Percentiles rank a stretch among this genome's conserved stretches.
phyloP scores from a whole-genome alignment of 2,329 filamentous ascomycete species.

The Ophiostoma sp. region DNA sequence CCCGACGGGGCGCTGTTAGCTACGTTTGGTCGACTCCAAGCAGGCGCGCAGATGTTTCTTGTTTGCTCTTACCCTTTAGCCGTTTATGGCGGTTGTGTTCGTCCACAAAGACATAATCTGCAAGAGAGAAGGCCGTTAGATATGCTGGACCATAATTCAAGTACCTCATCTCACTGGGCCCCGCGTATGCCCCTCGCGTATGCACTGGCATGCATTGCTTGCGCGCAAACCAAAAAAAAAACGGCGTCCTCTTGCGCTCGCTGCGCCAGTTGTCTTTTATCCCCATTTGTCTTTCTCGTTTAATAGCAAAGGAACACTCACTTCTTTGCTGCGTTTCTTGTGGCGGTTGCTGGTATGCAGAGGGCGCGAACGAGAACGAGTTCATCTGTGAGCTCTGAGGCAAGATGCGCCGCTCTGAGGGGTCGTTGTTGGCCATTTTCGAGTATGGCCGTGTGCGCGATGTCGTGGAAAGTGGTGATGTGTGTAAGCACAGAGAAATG shows the following conservation, averaged over 20 bases:
- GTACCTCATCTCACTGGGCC: background rate
- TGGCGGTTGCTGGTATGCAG: constrained; percentile 57
- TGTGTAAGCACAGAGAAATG: background rate
- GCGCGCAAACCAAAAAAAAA: background rate
- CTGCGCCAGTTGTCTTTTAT: background rate
- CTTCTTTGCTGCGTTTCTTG: constrained; percentile 82
- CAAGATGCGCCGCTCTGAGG: constrained; percentile 60
- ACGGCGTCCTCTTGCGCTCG: background rate
- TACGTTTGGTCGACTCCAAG: background rate
- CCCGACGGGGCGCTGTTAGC: background rate
- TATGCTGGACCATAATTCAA: background rate
- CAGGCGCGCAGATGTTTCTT: background rate
- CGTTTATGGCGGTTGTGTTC: constrained; percentile 98
- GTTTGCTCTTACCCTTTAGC: constrained; percentile 70
- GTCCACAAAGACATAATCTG: constrained; percentile 98
- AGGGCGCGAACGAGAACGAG: constrained; percentile 73
- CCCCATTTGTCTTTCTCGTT: too few species aligned
- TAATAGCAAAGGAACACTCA: constrained; percentile 38
- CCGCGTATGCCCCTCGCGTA: background rate
- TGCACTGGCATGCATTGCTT: background rate
- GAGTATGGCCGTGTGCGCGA: constrained; percentile 1
- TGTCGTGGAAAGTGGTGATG: background rate
- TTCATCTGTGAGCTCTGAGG: constrained; percentile 70
- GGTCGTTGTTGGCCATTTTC: constrained; percentile 62
- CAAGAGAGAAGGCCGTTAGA: constrained; percentile 35